Evolutionary conservation across 2,329 filamentous ascomycete species (phyloP).

Genomic region (Phialophora tarda): DNA sequence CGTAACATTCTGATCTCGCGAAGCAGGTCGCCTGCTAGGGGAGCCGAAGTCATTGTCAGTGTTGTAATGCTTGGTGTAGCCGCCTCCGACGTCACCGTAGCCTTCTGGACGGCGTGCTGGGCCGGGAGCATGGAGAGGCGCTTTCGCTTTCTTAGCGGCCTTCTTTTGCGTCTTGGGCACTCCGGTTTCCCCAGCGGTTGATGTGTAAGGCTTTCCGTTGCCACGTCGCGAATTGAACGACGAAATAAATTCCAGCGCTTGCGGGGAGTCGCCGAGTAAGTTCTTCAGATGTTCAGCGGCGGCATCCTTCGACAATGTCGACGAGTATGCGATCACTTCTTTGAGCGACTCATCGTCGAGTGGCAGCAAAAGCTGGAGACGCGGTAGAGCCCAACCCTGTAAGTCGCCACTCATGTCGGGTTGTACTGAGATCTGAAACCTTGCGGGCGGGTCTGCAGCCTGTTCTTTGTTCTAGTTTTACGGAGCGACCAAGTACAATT

Average conservation of each 20-base stretch:
- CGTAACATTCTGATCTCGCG: not conserved
- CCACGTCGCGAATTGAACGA: slow-evolving; percentile 72
- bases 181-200: slow-evolving; percentile 7
- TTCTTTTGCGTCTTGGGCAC: slow-evolving; percentile 47
- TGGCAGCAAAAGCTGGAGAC: slow-evolving; percentile 79
- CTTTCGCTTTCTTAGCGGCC: slow-evolving; percentile 63
- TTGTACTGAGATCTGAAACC: not conserved
- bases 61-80: slow-evolving; percentile 74
- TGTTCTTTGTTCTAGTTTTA: not conserved
- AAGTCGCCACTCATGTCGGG: slow-evolving; percentile 49
- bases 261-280: slow-evolving; percentile 82
- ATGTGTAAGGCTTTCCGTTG: slow-evolving; percentile 31
- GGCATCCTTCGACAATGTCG: slow-evolving; percentile 74
- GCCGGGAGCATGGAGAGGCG: slow-evolving; percentile 65
- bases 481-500: not conserved
- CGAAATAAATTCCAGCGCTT: slow-evolving; percentile 72
- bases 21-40: slow-evolving; percentile 37
- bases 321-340: slow-evolving; percentile 82
- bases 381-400: slow-evolving; percentile 65
- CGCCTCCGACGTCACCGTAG: slow-evolving; percentile 68
- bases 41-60: slow-evolving; percentile 13
- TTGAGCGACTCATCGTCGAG: slow-evolving; percentile 82
- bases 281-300: slow-evolving; percentile 86
- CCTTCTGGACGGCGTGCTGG: slow-evolving; percentile 68
- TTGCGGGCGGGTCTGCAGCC: no score